These are phyloP conservation scores for Kockovaella imperatae DNA, from an alignment of 768 basidiomycete genomes.

Conservation along the genomic window DNA sequence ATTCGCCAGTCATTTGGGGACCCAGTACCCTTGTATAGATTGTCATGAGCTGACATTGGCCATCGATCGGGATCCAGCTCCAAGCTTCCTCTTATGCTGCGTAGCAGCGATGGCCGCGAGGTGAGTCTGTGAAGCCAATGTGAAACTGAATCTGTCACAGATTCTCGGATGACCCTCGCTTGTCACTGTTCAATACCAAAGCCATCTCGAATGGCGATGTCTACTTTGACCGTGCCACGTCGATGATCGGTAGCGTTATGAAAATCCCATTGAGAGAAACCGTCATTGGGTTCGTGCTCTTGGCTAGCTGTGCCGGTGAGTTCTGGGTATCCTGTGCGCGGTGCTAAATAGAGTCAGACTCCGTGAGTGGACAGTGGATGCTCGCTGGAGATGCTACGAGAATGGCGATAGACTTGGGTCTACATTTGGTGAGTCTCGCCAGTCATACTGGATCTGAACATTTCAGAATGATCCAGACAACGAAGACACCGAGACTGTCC, in stretches of 20 bases:
- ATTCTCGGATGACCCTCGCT: conserved; percentile 22
- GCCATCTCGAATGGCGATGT: background rate
- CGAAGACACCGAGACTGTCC: background rate
- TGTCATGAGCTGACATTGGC: no score
- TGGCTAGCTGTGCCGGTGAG: background rate
- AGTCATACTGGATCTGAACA: background rate
- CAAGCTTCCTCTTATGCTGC: background rate
- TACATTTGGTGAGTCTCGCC: background rate
- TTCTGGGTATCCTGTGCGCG: background rate
- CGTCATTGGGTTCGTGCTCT: background rate
- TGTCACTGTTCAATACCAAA: conserved; percentile 8
- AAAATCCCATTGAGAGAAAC: background rate
- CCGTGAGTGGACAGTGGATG: background rate
- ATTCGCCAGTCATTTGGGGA: background rate
- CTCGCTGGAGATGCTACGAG: background rate
- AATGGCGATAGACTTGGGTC: background rate
- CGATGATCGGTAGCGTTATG: background rate
- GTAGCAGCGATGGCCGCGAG: background rate
- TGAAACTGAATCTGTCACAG: conserved; percentile 1
- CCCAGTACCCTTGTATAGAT: background rate
- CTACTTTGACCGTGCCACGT: background rate
- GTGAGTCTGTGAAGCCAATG: background rate
- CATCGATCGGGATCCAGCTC: background rate
- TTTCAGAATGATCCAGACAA: background rate
- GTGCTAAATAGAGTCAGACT: background rate